These are phyloP conservation scores for Phytophthora lateralis DNA, from an alignment of 352 stramenopile genomes.

Conservation along the genomic window DNA sequence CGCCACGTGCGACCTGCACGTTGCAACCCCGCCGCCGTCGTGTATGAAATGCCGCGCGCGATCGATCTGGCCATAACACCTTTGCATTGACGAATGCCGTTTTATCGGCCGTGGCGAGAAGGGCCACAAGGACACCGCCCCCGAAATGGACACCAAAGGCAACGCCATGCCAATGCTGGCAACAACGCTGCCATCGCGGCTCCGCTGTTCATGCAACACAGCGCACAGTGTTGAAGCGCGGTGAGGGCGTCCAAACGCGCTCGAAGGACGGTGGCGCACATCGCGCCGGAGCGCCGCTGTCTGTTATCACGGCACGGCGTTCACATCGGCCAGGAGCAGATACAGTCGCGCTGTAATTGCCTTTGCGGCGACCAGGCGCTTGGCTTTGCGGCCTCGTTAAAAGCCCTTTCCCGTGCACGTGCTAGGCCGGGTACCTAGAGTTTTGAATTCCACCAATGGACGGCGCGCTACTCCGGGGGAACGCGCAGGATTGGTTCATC, in stretches of 20 bases:
- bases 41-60: slow-evolving; percentile 2
- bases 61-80: slow-evolving; percentile 1
- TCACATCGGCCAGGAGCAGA: slow-evolving; percentile 20
- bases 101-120: slow-evolving; percentile 7
- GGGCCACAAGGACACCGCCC: slow-evolving; percentile 9
- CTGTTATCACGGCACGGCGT: slow-evolving; percentile 28
- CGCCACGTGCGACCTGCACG: slow-evolving; percentile 14
- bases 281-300: slow-evolving; percentile 3
- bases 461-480: not conserved
- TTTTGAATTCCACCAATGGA: slow-evolving; percentile 25
- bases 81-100: slow-evolving; percentile 21
- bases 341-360: slow-evolving; percentile 17
- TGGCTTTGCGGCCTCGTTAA: slow-evolving; percentile 16
- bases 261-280: slow-evolving; percentile 11
- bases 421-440: not conserved
- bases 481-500: slow-evolving; percentile 33
- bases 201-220: too few relatives aligned
- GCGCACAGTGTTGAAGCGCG: not conserved
- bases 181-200: too few relatives aligned
- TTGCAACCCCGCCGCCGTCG: not conserved
- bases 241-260: slow-evolving; percentile 5
- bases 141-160: slow-evolving; percentile 1
- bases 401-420: slow-evolving; percentile 1
- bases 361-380: slow-evolving; percentile 4
- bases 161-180: not conserved